Percentiles rank a stretch among this genome's conserved stretches.
These are phyloP conservation scores for Begonia masoniana DNA, from an alignment of 306 rosid genomes.

Conservation along the genomic window DNA sequence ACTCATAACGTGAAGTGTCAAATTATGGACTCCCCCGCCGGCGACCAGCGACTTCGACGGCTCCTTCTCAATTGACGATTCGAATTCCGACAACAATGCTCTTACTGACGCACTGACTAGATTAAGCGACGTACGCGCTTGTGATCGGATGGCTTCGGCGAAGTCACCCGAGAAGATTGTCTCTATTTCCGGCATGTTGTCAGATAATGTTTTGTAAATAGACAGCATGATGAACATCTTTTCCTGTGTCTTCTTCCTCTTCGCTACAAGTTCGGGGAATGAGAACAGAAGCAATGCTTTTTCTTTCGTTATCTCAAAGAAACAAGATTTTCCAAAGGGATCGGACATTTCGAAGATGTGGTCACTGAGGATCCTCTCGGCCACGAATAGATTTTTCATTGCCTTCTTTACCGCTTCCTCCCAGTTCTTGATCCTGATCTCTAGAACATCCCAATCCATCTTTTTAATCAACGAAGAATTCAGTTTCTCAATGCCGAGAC, in stretches of 20 bases:
- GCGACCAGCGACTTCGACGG: constrained; percentile 15
- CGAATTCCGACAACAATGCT: constrained; percentile 26
- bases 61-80: constrained; percentile 32
- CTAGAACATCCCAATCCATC: constrained; percentile 39
- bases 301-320: constrained; percentile 37
- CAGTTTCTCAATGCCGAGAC: constrained; percentile 34
- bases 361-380: constrained; percentile 62
- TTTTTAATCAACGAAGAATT: constrained; percentile 34
- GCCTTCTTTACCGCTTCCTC: constrained; percentile 31
- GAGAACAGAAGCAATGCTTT: constrained; percentile 44
- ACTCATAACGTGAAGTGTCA: constrained; percentile 27
- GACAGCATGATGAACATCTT: constrained; percentile 48
- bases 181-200: constrained; percentile 42
- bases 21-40: constrained; percentile 31
- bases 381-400: constrained; percentile 33
- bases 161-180: constrained; percentile 43
- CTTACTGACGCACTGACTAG: constrained; percentile 26
- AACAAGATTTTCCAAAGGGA: constrained; percentile 48
- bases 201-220: constrained; percentile 30
- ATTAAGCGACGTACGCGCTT: constrained; percentile 26
- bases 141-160: constrained; percentile 20
- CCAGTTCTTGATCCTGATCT: constrained; percentile 44
- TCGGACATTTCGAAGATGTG: constrained; percentile 34
- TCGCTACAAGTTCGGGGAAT: constrained; percentile 41
- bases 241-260: constrained; percentile 34